Percentiles rank a stretch among this genome's conserved stretches.
phyloP scores from a whole-genome alignment of 1,139 yeast species.

The Yamadazyma pseudoaaseri region DNA sequence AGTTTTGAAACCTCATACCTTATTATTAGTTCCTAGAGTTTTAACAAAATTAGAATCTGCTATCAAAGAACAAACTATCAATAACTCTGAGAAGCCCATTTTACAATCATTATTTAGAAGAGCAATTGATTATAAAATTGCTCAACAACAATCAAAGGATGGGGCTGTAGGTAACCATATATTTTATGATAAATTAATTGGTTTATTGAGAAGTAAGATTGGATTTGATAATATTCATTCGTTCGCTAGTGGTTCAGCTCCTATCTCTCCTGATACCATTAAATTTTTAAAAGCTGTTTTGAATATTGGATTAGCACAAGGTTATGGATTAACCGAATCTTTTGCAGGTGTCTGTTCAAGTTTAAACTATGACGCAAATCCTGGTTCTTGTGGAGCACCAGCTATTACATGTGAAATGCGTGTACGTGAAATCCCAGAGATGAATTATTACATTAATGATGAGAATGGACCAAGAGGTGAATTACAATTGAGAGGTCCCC shows the following conservation, averaged over 20 bases:
- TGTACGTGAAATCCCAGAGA: constrained; percentile 64
- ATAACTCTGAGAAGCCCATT: constrained; percentile 38
- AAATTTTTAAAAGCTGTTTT: constrained; percentile 62
- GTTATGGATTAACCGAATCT: constrained; percentile 78
- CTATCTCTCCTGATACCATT: constrained; percentile 60
- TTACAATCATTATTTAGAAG: constrained; percentile 24
- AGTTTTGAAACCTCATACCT: constrained; percentile 49
- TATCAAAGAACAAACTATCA: constrained; percentile 39
- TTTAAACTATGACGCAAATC: constrained; percentile 40
- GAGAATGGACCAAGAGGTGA: constrained; percentile 52
- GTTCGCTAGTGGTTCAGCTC: constrained; percentile 70
- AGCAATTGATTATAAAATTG: constrained; percentile 32
- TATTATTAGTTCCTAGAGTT: constrained; percentile 66
- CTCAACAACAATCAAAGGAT: constrained; percentile 28
- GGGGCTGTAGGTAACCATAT: constrained; percentile 29
- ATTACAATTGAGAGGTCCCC: constrained; percentile 66
- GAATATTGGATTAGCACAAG: constrained; percentile 60
- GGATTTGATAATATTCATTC: constrained; percentile 54
- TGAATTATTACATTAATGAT: constrained; percentile 55
- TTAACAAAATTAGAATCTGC: constrained; percentile 60
- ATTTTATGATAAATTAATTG: constrained; percentile 48
- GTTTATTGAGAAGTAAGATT: constrained; percentile 51
- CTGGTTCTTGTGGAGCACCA: constrained; percentile 67
- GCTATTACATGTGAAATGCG: constrained; percentile 55
- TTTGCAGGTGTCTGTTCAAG: constrained; percentile 61